Conservation (phyloP, 2,329 filamentous ascomycete genomes). For the Hypocreales sp. region DNA sequence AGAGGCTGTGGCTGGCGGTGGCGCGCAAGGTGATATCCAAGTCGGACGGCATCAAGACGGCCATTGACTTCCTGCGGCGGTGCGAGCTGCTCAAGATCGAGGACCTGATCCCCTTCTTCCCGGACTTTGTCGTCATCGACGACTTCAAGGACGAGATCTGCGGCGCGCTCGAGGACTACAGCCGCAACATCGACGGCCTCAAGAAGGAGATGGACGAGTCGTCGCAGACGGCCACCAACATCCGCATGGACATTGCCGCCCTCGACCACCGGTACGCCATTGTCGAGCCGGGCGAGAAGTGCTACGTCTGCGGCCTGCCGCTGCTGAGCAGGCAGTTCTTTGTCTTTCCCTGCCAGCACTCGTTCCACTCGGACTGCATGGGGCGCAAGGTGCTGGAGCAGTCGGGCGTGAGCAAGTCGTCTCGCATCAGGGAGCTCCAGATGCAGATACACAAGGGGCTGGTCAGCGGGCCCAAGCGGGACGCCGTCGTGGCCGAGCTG, state of each 20-base stretch:
- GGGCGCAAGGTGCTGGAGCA: constrained; percentile 75
- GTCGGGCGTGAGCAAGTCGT: constrained; percentile 58
- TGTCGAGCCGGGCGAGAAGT: constrained; percentile 89
- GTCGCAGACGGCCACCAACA: constrained; percentile 74
- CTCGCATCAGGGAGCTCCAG: constrained; percentile 75
- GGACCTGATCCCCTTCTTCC: constrained; percentile 95
- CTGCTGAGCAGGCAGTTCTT: constrained; percentile 88
- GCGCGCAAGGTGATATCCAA: constrained; percentile 87
- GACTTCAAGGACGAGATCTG: constrained; percentile 99
- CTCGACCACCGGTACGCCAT: constrained; percentile 87
- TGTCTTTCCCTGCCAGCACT: constrained; percentile 95
- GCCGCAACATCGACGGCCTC: constrained; percentile 72
- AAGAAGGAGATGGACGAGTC: constrained; percentile 95
- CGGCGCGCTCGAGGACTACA: constrained; percentile 82
- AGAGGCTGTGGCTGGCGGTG: constrained; percentile 90
- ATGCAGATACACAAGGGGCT: constrained; percentile 65
- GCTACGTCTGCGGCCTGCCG: constrained; percentile 75
- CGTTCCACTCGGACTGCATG: constrained; percentile 91
- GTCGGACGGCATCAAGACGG: constrained; percentile 75
- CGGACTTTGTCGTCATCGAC: constrained; percentile 95
- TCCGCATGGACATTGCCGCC: constrained; percentile 74
- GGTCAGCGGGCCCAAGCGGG: constrained; percentile 54
- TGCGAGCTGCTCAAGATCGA: constrained; percentile 90
- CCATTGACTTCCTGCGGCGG: constrained; percentile 83
- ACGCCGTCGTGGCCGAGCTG: constrained; percentile 73